phyloP scores from a whole-genome alignment of 164 flowering plant genomes.

The Santalum album region DNA sequence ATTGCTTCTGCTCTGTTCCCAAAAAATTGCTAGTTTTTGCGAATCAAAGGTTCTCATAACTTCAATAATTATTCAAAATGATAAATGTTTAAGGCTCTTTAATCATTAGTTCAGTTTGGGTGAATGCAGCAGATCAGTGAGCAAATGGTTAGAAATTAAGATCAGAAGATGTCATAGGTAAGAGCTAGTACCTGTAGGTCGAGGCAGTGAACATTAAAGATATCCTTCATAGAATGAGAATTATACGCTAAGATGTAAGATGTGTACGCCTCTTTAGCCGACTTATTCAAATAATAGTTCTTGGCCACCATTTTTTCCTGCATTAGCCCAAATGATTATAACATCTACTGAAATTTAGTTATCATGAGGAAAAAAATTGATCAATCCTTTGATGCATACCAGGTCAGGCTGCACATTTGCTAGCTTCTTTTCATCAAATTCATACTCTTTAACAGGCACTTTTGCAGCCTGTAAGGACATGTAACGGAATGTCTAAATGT shows the following conservation, averaged over 20 bases:
- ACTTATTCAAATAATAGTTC: constrained; percentile 62
- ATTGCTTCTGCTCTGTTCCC: no score
- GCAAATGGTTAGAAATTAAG: no score
- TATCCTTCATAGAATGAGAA: constrained; percentile 89
- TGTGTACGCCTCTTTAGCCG: constrained; percentile 92
- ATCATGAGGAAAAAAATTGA: no score
- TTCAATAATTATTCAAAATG: no score
- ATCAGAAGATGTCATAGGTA: background rate
- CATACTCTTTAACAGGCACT: constrained; percentile 80
- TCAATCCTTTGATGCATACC: constrained; percentile 33
- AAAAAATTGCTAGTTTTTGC: no score
- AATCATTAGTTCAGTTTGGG: no score
- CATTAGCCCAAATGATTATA: constrained; percentile 7
- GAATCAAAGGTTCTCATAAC: no score
- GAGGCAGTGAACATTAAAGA: constrained; percentile 80
- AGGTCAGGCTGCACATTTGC: constrained; percentile 72
- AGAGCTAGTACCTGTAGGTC: constrained; percentile 60
- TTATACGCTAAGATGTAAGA: constrained; percentile 79
- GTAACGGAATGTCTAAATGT: no score
- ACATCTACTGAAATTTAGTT: background rate
- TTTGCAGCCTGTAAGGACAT: constrained; percentile 52
- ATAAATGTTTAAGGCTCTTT: no score
- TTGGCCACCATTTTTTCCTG: constrained; percentile 74
- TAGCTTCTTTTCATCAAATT: constrained; percentile 60
- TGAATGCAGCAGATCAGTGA: no score